Conservation (phyloP, 768 basidiomycete genomes). For the Mycena olivaceomarginata region DNA sequence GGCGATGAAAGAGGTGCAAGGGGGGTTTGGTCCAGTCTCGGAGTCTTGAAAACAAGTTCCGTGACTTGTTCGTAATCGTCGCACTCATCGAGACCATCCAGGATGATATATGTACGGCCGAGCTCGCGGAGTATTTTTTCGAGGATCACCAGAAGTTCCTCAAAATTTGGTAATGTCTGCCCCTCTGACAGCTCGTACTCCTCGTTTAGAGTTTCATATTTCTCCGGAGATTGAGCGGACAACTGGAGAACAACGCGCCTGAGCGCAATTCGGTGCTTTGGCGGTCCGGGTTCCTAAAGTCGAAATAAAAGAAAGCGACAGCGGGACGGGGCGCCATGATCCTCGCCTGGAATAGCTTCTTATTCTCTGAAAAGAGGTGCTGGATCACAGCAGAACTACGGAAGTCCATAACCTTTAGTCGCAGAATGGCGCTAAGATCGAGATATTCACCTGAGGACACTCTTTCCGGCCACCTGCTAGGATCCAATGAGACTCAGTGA, state of each 20-base stretch:
- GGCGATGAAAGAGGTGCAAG: not conserved
- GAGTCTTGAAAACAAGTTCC: not conserved
- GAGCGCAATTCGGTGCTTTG: too few relatives aligned
- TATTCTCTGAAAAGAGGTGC: not conserved
- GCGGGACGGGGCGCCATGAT: too few relatives aligned
- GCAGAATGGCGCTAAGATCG: too few relatives aligned
- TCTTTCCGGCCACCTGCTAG: not conserved
- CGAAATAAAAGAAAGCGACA: not conserved
- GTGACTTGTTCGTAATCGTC: not conserved
- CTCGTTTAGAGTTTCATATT: too few relatives aligned
- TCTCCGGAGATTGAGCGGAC: too few relatives aligned
- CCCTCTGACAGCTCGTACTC: not conserved
- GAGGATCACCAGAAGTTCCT: not conserved
- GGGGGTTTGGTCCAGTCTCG: not conserved
- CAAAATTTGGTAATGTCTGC: not conserved
- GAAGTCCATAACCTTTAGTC: too few relatives aligned
- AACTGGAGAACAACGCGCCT: too few relatives aligned
- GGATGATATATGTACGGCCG: not conserved
- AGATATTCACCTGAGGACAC: too few relatives aligned
- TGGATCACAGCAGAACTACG: not conserved
- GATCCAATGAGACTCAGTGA: not conserved
- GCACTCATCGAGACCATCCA: not conserved
- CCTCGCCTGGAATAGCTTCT: not conserved
- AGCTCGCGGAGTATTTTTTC: not conserved
- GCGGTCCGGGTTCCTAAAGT: too few relatives aligned